These are phyloP conservation scores for Apostasia ramifera DNA, from an alignment of 106 monocot genomes.

Conservation along the genomic window DNA sequence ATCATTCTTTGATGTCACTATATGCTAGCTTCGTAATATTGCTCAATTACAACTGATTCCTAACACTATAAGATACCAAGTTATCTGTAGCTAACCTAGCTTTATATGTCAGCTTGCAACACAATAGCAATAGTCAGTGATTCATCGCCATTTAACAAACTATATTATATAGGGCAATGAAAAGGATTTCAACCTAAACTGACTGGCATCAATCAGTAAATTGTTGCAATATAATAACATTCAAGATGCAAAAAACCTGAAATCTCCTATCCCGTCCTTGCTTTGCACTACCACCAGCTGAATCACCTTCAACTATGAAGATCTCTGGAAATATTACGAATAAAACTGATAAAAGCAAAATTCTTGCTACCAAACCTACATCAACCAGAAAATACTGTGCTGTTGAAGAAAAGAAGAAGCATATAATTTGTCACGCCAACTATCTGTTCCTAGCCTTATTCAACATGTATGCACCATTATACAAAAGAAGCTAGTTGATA, in stretches of 20 bases:
- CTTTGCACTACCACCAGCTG: conserved; percentile 96
- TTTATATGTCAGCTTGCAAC: no score
- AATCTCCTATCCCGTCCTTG: conserved; percentile 98
- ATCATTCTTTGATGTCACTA: no score
- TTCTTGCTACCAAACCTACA: neutral
- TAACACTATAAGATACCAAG: no score
- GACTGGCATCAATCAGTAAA: neutral
- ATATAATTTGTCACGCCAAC: neutral
- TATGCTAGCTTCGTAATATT: no score
- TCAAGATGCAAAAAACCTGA: conserved; percentile 43
- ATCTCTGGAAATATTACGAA: conserved; percentile 53
- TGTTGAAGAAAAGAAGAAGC: neutral
- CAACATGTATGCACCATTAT: neutral
- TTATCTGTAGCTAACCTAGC: no score
- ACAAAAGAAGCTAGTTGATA: neutral
- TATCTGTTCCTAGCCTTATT: neutral
- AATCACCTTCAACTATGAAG: conserved; percentile 98
- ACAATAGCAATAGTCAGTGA: no score
- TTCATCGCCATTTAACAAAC: no score
- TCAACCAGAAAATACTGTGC: neutral
- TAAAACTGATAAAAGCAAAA: neutral
- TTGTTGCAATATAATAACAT: neutral
- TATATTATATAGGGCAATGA: no score
- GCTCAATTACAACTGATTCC: no score
- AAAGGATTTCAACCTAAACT: no score